Evolutionary conservation across 768 basidiomycete genomes (phyloP), one percentile per base, ranked within the genome.

Genomic region (Mycena rosella): DNA sequence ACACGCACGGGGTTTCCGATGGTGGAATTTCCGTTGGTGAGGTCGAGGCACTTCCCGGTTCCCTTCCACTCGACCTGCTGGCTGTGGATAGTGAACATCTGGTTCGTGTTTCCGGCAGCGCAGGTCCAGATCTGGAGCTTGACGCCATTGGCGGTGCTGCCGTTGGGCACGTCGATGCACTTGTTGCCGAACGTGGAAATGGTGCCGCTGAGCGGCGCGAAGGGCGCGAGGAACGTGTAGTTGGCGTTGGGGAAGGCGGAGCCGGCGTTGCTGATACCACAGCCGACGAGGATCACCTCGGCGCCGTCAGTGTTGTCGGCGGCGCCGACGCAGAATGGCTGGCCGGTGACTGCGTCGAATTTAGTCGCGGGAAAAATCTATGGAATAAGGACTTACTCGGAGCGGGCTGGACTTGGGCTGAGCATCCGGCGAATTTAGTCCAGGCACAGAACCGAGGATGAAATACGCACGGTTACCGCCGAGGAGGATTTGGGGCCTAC

Each of bases 51-150:
- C 38, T 67, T 60, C 38, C 45, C 55, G 14, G 51, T 48, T 1
- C 73, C 71, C 40, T 34, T 32, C 62, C 52, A 74, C 64, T 65
- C 68, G 64, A 62, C 61, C 63, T 52, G 65, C 53, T 22, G 51
- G 63, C 15, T 60, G 53, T 38, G 53, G 44, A 60, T 58, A 13
- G 47, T 30, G 60, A 71, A 74, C 27, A 63, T 48, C 68, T 76
- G 75, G 60, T 74, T 73, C 51, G 68, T 63, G 45, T 73, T 72
- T n/a, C 61, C 61, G 26, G 30, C 49, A 5, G 38, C 52, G 49
- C 75, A 76, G 0, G 72, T 73, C 75, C 75, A 76, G 38, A 76
- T 64, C 48, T 76, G 75, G 15, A 76, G 61, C 61, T 70, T 68
- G 5, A 63, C 68, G 24, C 71, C 75, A 48, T 71, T 55, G 22